A percentile compares a stretch with the other conserved stretches of the same genome.
Evolutionary conservation across 2,329 filamentous ascomycete species (phyloP).

Genomic region (Orbilia ellipsospora): DNA sequence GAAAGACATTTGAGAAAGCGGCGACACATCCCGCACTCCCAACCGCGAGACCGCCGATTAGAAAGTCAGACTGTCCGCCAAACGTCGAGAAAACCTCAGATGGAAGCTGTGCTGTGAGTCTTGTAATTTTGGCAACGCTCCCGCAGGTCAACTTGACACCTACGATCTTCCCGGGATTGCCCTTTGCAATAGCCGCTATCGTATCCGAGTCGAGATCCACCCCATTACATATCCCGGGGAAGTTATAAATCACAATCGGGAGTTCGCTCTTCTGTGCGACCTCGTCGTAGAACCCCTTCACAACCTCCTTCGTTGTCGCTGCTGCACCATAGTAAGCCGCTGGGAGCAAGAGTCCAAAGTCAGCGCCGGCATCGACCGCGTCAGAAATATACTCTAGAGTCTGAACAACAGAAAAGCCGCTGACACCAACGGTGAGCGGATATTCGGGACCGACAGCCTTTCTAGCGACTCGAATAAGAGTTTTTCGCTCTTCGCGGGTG

Average conservation of each 20-base stretch:
- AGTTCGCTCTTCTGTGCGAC: conserved; percentile 68
- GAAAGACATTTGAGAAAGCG: conserved; percentile 70
- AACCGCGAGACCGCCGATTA: conserved; percentile 69
- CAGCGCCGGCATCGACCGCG: conserved; percentile 70
- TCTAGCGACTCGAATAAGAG: conserved; percentile 70
- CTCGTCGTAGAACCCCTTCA: conserved; percentile 71
- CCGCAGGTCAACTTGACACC: conserved; percentile 75
- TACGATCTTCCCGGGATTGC: conserved; percentile 68
- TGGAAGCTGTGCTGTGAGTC: conserved; percentile 67
- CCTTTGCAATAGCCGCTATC: conserved; percentile 68
- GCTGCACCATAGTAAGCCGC: conserved; percentile 74
- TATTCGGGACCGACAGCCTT: conserved; percentile 67
- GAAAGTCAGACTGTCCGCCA: conserved; percentile 78
- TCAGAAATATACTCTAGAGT: conserved; percentile 71
- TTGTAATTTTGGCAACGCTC: conserved; percentile 71
- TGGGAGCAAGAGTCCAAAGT: conserved; percentile 72
- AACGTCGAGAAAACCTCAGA: conserved; percentile 73
- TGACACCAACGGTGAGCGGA: conserved; percentile 73
- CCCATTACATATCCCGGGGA: conserved; percentile 75
- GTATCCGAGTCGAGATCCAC: conserved; percentile 75
- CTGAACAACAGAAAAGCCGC: conserved; percentile 74
- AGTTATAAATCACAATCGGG: conserved; percentile 75
- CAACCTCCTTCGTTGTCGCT: conserved; percentile 67
- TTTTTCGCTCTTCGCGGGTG: conserved; percentile 70
- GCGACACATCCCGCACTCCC: conserved; percentile 70